These are phyloP conservation scores for Amoeboaphelidium occidentale DNA, from an alignment of 371 early-diverging fungal species.

Conservation along the genomic window DNA sequence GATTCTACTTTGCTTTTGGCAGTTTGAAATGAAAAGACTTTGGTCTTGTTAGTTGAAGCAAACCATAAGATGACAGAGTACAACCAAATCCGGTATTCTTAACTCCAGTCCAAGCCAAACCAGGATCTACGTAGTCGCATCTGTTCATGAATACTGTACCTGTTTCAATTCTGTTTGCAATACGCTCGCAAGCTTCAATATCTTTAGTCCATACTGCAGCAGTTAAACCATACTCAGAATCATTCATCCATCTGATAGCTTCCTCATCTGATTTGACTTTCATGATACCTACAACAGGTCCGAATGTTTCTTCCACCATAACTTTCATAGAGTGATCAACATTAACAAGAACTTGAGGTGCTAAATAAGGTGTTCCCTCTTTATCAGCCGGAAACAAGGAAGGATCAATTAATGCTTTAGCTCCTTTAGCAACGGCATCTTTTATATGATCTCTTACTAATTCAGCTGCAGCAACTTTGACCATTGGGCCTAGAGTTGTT, in stretches of 20 bases:
- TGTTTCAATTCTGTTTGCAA: conserved; percentile 21
- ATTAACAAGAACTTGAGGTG: conserved; percentile 43
- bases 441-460: conserved; percentile 35
- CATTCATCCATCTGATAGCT: conserved; percentile 51
- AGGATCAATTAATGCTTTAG: conserved; percentile 30
- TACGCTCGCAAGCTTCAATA: too few species aligned
- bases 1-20: too few species aligned
- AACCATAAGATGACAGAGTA: conserved; percentile 38
- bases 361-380: conserved; percentile 34
- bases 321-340: conserved; percentile 45
- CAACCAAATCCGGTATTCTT: conserved; percentile 58
- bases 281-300: conserved; percentile 56
- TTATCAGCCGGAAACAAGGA: conserved; percentile 27
- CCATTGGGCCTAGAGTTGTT: conserved; percentile 55
- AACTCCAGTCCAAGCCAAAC: conserved; percentile 50
- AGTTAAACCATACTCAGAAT: conserved; percentile 55
- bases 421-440: conserved; percentile 45
- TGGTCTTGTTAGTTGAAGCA: conserved; percentile 28
- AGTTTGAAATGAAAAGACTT: conserved; percentile 13
- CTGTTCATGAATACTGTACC: conserved; percentile 75
- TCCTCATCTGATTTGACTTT: conserved; percentile 33
- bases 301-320: conserved; percentile 69
- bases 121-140: conserved; percentile 54
- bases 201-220: too few species aligned
- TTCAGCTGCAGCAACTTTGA: conserved; percentile 34